Evolutionary conservation across 768 basidiomycete species (phyloP).

Genomic region (Leucocoprinus leucothites): DNA sequence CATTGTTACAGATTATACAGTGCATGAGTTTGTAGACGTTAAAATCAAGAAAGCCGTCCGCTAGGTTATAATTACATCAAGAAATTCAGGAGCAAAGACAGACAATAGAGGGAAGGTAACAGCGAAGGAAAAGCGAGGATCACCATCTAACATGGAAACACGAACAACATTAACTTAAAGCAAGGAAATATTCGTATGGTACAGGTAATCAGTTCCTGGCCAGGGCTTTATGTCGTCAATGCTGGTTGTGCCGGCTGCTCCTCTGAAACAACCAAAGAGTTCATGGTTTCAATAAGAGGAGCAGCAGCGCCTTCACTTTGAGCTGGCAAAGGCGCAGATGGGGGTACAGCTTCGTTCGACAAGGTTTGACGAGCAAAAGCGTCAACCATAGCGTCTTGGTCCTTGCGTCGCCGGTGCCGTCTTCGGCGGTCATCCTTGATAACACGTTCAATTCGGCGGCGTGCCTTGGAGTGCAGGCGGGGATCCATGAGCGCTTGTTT

Average conservation of each 20-base stretch:
- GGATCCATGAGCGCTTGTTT: conserved; percentile 68
- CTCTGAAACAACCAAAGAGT: conserved; percentile 8
- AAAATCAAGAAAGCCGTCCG: conserved; percentile 2
- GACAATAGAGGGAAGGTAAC: conserved; percentile 3
- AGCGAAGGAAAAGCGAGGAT: conserved; percentile 11
- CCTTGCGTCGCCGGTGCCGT: conserved; percentile 78
- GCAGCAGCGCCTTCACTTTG: conserved; percentile 2
- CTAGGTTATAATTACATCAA: conserved; percentile 5
- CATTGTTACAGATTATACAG: conserved; percentile 5
- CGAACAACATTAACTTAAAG: conserved; percentile 20
- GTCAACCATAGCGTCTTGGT: conserved; percentile 80
- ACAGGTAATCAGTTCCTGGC: conserved; percentile 4
- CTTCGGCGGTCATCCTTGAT: conserved; percentile 83
- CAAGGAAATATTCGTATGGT: conserved; percentile 14
- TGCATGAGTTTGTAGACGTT: not conserved
- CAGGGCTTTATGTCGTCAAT: conserved; percentile 16
- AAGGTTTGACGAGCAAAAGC: conserved; percentile 65
- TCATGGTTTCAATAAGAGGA: conserved; percentile 11
- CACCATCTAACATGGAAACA: conserved; percentile 20
- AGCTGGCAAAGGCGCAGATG: not conserved
- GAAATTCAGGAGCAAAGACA: not conserved
- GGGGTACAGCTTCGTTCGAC: conserved; percentile 23
- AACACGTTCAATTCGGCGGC: conserved; percentile 73
- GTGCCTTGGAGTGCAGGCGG: conserved; percentile 56
- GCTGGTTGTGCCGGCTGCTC: not conserved